phyloP scores from a whole-genome alignment of 192 early-diverging fungal species.

The Backusella liffmaniae region DNA sequence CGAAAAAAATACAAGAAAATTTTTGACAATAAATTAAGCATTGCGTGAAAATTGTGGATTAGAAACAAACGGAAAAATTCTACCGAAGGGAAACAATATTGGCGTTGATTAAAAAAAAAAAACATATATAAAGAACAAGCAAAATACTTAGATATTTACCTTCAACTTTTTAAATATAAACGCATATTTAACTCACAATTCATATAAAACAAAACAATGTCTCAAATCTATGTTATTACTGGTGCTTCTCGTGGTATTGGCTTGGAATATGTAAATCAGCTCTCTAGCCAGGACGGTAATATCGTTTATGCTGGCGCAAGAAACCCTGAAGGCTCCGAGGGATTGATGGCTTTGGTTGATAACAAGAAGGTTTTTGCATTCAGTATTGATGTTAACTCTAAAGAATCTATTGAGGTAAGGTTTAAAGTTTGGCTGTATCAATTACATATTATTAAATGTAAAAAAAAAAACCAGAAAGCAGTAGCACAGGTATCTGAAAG shows the following conservation, averaged over 20 bases:
- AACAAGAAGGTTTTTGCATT: conserved; percentile 25
- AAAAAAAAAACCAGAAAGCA: conserved; percentile 13
- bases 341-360: conserved; percentile 16
- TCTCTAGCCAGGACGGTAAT: conserved; percentile 15
- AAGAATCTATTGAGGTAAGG: conserved; percentile 25
- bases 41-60: not conserved
- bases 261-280: conserved; percentile 26
- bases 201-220: conserved; percentile 5
- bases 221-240: conserved; percentile 23
- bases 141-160: no score
- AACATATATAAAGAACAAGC: not conserved
- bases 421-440: not conserved
- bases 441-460: not conserved
- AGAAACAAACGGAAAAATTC: not conserved
- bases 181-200: not conserved
- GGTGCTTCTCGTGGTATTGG: conserved; percentile 36
- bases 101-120: not conserved
- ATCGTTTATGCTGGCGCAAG: conserved; percentile 28
- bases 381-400: conserved; percentile 16
- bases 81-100: not conserved
- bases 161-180: no score
- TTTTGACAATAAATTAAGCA: no score
- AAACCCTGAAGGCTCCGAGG: conserved; percentile 13
- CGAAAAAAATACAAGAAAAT: no score
- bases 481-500: conserved; percentile 15